Base-by-base conservation (phyloP, 768 basidiomycete species). In the Pholiota molesta region DNA sequence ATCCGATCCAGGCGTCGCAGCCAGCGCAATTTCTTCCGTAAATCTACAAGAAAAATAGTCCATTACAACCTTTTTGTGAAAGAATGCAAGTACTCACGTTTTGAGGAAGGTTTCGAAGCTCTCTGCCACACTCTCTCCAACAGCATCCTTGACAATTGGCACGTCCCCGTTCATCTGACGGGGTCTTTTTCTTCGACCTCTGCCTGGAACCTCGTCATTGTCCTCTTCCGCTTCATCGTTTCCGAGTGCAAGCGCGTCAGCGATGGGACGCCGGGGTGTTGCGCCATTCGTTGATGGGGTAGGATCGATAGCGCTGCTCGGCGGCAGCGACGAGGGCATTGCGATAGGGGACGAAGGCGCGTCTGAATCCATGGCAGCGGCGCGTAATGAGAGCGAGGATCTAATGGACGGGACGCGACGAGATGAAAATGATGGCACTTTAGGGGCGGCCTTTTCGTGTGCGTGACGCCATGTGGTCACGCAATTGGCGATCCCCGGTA, bases 61-160 rank as follows among this genome's bases (percentile, higher is more conserved):
- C 61, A 54, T 57, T 55, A 28, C 47, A n/a, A 42, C 21, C 19
- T 49, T 35, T 13, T 10, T 3, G 29, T 51, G 58, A 33, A 55
- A 31, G 26, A 29, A 59, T 33, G 54, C 31, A 21, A 47, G 35
- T 6, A 81, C 90, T 58, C 72, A 98, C 97, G 88, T 90, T 79
- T 93, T 91, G 57, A 99, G 76, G 77, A 99, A 98, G 1, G 86
- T 85, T 73, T 94, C 91, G 70, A 99, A 98, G 69, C 90, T 89
- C 69, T 96, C 92, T 59, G 90, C 88, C 4, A 99, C 94, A 68
- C 92, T 94, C 79, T 99, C 96, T 57, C 97, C 97, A 19, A 98
- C 97, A 33, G 92, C 89, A 76, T 99, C 97, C 68, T 89, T 90
- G 1, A 99, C 95, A 55, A 93, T 79, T 2, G 95, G 92, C 0